phyloP scores from a whole-genome alignment of 2,329 filamentous ascomycete genomes.

The Colletotrichum sp. region DNA sequence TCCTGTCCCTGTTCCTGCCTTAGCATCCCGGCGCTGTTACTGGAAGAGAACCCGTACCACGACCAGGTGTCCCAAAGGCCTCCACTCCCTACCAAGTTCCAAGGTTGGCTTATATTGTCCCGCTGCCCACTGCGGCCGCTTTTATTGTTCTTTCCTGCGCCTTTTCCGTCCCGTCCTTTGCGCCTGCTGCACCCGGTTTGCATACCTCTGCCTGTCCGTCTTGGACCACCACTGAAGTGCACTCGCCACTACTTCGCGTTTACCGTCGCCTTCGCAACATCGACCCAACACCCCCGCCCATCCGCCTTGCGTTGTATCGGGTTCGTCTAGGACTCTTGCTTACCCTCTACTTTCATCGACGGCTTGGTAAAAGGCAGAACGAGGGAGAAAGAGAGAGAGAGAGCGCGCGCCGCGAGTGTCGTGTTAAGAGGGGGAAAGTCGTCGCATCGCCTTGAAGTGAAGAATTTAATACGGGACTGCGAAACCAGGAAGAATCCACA shows the following conservation, averaged over 20 bases:
- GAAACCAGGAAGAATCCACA: constrained; percentile 3
- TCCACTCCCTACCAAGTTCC: constrained; percentile 12
- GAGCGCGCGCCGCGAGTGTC: neutral
- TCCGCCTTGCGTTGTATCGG: neutral
- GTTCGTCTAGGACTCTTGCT: neutral
- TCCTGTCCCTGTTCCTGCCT: constrained; percentile 9
- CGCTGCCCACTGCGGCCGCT: neutral
- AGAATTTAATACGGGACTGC: neutral
- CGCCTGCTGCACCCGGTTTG: neutral
- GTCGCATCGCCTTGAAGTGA: neutral
- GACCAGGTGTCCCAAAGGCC: neutral
- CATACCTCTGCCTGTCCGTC: neutral
- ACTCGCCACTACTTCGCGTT: neutral
- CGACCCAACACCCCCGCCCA: neutral
- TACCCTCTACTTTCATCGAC: neutral
- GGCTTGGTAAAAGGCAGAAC: neutral
- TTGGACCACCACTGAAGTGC: neutral
- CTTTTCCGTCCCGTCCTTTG: constrained; percentile 1
- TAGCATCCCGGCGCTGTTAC: constrained; percentile 4
- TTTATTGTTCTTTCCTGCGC: neutral
- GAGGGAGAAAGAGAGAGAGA: neutral
- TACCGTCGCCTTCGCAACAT: neutral
- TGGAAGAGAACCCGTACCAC: constrained; percentile 1
- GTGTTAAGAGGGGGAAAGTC: neutral
- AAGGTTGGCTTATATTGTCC: constrained; percentile 16